Evolutionary conservation across 2,329 filamentous ascomycete species (phyloP), one percentile per base, ranked within the genome.

Genomic region (Cadophora gregata): DNA sequence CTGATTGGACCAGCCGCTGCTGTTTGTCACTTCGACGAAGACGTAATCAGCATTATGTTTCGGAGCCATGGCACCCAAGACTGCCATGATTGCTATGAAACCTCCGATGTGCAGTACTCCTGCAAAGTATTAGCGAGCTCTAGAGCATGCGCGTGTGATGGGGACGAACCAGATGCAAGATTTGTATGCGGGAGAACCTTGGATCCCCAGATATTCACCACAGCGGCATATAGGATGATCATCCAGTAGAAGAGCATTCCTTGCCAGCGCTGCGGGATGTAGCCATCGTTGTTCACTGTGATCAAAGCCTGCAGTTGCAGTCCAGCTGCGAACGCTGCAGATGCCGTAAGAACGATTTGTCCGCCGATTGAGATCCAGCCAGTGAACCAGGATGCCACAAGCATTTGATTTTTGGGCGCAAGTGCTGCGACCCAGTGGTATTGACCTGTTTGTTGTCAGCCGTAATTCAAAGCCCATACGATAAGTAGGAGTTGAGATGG

Each of bases 361-460:
- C 82, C 82, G 16, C 81, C 81, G 27, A 83, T 77, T 1, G 79
- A 81, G 38, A 83, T 80, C 80, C 81, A 83, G 69, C 79, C 79
- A 0, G 78, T 80, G 58, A 80, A 77, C 78, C 79, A 82, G 1
- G 79, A 78, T 1, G 79, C 77, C 3, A 77, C 71, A 4, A 77
- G 74, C 62, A 75, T 76, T 14, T 77, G 76, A 0, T 75, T 76
- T 3, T 67, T 58, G 0, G 84, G 82, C 2, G 82, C 82, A 63
- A 87, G 81, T 70, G 85, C 82, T 0, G 82, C 84, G 0, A 87
- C 84, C 85, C 85, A 88, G 72, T 87, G 85, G 69, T 88, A 88
- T 75, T 89, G 85, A 9, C 86, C 86, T 80, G 51, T 19, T 36
- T 16, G 9, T 8, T 36, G 59, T 67, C 36, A 69, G 62, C 16